A percentile compares a stretch with the other conserved stretches of the same genome.
Conservation (phyloP, 208 protist species). For the Trichomonas gallinae region DNA sequence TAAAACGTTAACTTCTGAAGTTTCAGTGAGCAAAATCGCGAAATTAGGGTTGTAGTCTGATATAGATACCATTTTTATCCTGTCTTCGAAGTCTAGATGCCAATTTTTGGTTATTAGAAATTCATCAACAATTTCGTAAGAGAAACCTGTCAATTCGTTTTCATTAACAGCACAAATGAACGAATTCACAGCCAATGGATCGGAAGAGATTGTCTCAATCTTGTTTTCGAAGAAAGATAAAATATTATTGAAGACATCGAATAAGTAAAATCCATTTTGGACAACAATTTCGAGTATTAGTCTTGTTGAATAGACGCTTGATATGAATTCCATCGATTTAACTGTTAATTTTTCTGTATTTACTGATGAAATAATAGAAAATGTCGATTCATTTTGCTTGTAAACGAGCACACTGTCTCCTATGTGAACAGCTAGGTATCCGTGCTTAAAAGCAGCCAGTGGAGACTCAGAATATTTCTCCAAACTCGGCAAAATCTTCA, state of each 20-base stretch:
- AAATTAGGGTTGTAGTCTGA: not conserved
- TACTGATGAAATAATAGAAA: not conserved
- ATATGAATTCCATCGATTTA: not conserved
- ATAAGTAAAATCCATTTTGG: not conserved
- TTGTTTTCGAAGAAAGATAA: not conserved
- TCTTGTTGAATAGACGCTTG: not conserved
- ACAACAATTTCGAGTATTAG: not conserved
- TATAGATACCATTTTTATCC: not conserved
- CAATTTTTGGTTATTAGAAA: not conserved
- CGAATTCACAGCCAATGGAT: not conserved
- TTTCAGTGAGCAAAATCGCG: not conserved
- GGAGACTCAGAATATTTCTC: not conserved
- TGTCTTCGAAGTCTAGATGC: not conserved
- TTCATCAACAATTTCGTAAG: not conserved
- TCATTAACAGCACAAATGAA: not conserved
- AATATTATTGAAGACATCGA: not conserved
- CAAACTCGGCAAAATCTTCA: not conserved
- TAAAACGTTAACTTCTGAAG: not conserved
- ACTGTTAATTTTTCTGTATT: not conserved
- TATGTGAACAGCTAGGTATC: not conserved
- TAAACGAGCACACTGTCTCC: not conserved
- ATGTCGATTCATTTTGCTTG: not conserved
- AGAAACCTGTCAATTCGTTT: not conserved
- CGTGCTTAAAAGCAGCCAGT: not conserved
- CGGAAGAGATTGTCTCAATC: not conserved